Evolutionary conservation across 73 alveolate genomes (phyloP).

Genomic region (Paramecium primaurelia): DNA sequence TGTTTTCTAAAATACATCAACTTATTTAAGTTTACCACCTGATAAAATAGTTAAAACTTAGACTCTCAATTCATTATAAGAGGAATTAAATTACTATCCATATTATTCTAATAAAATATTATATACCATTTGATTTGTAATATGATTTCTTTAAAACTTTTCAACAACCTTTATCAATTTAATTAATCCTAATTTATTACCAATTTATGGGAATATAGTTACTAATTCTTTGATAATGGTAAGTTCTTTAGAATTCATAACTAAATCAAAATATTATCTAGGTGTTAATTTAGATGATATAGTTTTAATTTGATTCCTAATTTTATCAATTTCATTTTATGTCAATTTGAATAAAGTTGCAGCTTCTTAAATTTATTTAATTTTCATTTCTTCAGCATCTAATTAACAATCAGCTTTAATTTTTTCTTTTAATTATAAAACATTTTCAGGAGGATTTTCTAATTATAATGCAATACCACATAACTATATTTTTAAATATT

Average conservation of each 20-base stretch:
- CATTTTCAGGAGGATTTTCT: not conserved
- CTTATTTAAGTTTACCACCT: not conserved
- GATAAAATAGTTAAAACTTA: not conserved
- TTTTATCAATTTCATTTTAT: not conserved
- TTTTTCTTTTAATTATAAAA: not conserved
- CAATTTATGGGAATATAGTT: not conserved
- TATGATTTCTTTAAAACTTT: not conserved
- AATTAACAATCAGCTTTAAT: not conserved
- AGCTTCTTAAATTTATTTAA: not conserved
- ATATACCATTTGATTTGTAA: not conserved
- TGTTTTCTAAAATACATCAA: not conserved
- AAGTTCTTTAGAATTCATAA: not conserved
- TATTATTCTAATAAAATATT: not conserved
- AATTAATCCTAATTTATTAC: not conserved
- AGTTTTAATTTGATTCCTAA: not conserved
- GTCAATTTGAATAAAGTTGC: not conserved
- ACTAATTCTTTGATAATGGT: not conserved
- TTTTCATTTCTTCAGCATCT: not conserved
- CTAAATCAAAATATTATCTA: not conserved
- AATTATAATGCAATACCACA: not conserved
- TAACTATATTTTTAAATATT: not conserved
- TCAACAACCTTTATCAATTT: not conserved
- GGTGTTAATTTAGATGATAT: not conserved
- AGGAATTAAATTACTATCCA: not conserved
- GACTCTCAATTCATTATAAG: not conserved